Evolutionary conservation across 352 stramenopile genomes (phyloP).

Genomic region (Elongisporangium prolatum): DNA sequence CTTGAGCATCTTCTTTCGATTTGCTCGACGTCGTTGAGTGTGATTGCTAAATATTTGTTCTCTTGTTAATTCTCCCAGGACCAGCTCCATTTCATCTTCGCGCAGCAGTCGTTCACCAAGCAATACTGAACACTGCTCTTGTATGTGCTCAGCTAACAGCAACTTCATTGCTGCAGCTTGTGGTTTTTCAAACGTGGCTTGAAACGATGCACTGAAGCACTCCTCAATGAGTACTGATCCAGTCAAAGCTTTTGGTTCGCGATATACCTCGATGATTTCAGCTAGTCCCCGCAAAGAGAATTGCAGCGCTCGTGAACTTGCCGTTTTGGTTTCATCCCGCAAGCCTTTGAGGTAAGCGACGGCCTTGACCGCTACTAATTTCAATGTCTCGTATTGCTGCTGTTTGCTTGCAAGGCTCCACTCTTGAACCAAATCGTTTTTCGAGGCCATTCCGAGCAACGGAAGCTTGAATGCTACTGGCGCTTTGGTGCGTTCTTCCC

Average conservation of each 20-base stretch:
- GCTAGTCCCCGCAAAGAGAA: slow-evolving; percentile 4
- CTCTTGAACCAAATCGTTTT: slow-evolving; percentile 38
- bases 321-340: neutral
- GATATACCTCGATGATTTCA: slow-evolving; percentile 4
- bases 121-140: slow-evolving; percentile 64
- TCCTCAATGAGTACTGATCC: slow-evolving; percentile 15
- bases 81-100: slow-evolving; percentile 24
- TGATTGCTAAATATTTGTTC: slow-evolving; percentile 21
- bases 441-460: slow-evolving; percentile 37
- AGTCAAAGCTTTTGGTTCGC: neutral
- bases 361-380: slow-evolving; percentile 13
- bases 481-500: slow-evolving; percentile 29
- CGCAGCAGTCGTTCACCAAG: slow-evolving; percentile 48
- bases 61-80: neutral
- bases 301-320: neutral
- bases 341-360: slow-evolving; percentile 4
- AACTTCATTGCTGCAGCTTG: slow-evolving; percentile 57
- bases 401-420: slow-evolving; percentile 28
- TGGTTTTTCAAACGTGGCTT: slow-evolving; percentile 29
- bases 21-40: slow-evolving; percentile 52
- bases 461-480: slow-evolving; percentile 27
- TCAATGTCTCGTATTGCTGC: slow-evolving; percentile 15
- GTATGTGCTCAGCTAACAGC: slow-evolving; percentile 66
- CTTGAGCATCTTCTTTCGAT: slow-evolving; percentile 66
- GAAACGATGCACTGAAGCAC: slow-evolving; percentile 40